Conservation (phyloP, 192 early-diverging fungal species). For the Linnemannia elongata region DNA sequence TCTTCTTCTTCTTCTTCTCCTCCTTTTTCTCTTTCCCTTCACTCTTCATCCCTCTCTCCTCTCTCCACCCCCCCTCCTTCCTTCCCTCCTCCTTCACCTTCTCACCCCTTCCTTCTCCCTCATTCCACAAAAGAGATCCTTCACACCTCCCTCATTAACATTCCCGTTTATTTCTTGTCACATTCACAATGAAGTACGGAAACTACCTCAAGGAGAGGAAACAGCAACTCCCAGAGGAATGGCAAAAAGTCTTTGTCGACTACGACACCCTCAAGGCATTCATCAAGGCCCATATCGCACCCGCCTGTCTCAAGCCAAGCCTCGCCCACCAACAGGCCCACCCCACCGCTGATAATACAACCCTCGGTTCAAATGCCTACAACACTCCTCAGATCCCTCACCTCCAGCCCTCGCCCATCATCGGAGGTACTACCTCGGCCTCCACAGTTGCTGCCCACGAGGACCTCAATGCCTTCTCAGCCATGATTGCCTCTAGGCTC, state of each 20-base stretch:
- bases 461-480: constrained; percentile 66
- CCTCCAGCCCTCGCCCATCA: constrained; percentile 59
- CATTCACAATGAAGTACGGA: constrained; percentile 78
- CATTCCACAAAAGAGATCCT: neutral
- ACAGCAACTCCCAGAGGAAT: constrained; percentile 71
- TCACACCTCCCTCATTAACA: neutral
- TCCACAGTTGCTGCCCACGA: constrained; percentile 29
- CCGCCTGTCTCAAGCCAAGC: constrained; percentile 65
- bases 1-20: neutral
- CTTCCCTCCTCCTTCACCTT: neutral
- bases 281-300: constrained; percentile 74
- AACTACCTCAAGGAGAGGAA: constrained; percentile 76
- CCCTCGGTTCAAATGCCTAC: constrained; percentile 3
- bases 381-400: constrained; percentile 66
- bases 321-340: constrained; percentile 58
- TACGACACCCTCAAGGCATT: constrained; percentile 77
- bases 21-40: neutral
- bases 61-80: too few relatives aligned
- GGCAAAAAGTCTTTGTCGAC: constrained; percentile 78
- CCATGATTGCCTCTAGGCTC: constrained; percentile 69
- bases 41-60: neutral
- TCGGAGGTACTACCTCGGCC: constrained; percentile 39
- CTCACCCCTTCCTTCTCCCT: neutral
- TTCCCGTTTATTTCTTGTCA: neutral
- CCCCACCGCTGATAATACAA: constrained; percentile 20